Evolutionary conservation across 176 grass and related monocot genomes (phyloP).

Genomic region (Pontederia crassipes): DNA sequence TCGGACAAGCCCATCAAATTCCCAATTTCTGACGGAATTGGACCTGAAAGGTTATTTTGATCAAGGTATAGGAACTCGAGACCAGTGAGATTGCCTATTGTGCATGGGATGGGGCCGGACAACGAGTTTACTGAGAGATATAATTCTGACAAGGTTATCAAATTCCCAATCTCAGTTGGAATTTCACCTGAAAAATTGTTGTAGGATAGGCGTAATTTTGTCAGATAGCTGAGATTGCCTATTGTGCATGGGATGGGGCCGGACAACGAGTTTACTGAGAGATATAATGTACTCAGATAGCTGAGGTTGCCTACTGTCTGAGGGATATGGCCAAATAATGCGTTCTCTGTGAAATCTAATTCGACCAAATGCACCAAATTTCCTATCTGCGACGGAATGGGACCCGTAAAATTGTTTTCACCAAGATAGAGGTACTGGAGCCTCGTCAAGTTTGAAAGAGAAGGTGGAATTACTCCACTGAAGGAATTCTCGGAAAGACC

Average conservation of each 20-base stretch:
- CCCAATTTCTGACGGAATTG: background rate
- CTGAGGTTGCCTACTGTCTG: slow-evolving; percentile 40
- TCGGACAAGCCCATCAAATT: background rate
- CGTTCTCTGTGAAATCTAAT: background rate
- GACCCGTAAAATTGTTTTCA: background rate
- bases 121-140: too few relatives aligned
- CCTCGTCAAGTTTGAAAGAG: too few relatives aligned
- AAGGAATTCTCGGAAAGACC: too few relatives aligned
- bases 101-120: too few relatives aligned
- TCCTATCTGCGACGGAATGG: background rate
- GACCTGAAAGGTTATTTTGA: background rate
- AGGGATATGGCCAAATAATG: background rate
- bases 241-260: slow-evolving; percentile 29
- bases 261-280: slow-evolving; percentile 14
- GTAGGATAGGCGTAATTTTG: slow-evolving; percentile 28
- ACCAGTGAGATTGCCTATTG: too few relatives aligned
- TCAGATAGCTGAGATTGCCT: slow-evolving; percentile 40
- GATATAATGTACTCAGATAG: slow-evolving; percentile 27
- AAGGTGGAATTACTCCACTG: too few relatives aligned
- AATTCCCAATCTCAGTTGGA: slow-evolving; percentile 45
- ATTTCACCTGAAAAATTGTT: slow-evolving; percentile 51
- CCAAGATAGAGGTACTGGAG: background rate
- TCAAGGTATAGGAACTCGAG: too few relatives aligned
- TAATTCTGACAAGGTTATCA: slow-evolving; percentile 34
- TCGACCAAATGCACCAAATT: background rate